Evolutionary conservation across 768 basidiomycete species (phyloP).

Genomic region (Suillus subalutaceus): DNA sequence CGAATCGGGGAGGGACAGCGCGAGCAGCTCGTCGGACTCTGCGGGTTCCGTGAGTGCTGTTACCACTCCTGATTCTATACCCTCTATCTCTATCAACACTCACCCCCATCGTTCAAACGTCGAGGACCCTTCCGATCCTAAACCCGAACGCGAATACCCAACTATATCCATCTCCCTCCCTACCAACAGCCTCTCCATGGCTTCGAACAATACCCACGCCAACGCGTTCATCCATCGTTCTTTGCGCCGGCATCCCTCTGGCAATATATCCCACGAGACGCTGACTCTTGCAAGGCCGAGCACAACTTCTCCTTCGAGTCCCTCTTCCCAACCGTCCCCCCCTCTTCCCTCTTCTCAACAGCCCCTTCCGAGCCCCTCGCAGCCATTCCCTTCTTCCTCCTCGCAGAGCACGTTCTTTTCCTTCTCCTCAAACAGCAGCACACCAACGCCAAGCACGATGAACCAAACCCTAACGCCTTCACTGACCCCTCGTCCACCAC

Average conservation of each 20-base stretch:
- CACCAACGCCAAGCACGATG: background rate
- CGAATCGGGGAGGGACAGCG: background rate
- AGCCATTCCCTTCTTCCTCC: background rate
- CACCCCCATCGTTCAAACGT: constrained; percentile 10
- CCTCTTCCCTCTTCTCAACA: no score
- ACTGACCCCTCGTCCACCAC: background rate
- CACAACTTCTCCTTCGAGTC: background rate
- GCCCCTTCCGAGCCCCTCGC: background rate
- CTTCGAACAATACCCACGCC: background rate
- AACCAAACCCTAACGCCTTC: background rate
- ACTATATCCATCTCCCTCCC: background rate
- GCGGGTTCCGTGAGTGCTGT: background rate
- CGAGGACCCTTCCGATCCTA: constrained; percentile 21
- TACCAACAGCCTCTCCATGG: background rate
- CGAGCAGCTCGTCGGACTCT: background rate
- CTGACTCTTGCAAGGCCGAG: background rate
- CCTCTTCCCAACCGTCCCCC: background rate
- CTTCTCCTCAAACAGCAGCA: background rate
- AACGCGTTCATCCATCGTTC: background rate
- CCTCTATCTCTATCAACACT: background rate
- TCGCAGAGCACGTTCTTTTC: background rate
- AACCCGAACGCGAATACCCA: constrained; percentile 16
- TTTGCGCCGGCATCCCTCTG: background rate
- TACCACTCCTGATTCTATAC: background rate
- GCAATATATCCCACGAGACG: background rate